Evolutionary conservation across 805 yeast species (phyloP).

Genomic region (Teunomyces gatunensis): DNA sequence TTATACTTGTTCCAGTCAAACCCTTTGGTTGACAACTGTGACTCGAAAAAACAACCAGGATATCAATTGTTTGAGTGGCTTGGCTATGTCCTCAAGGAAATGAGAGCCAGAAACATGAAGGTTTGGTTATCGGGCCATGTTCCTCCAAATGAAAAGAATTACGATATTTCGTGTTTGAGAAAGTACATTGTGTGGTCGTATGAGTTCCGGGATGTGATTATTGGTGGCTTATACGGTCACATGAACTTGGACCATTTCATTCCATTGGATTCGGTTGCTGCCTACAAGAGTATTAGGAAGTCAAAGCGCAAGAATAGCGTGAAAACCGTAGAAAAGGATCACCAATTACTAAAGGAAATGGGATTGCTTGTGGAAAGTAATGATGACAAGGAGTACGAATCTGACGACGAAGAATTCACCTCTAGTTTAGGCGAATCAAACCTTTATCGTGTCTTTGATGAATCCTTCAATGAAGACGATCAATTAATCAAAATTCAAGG

Average conservation of each 20-base stretch:
- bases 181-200: slow-evolving; percentile 79
- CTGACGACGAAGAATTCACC: slow-evolving; percentile 21
- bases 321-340: neutral
- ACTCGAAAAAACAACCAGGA: slow-evolving; percentile 71
- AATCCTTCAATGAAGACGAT: slow-evolving; percentile 10
- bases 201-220: slow-evolving; percentile 78
- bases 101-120: slow-evolving; percentile 71
- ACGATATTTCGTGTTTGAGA: slow-evolving; percentile 67
- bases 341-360: neutral
- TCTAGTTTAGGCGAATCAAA: slow-evolving; percentile 2
- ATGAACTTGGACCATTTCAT: slow-evolving; percentile 88
- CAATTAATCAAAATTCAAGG: slow-evolving; percentile 42
- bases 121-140: slow-evolving; percentile 90
- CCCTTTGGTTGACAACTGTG: slow-evolving; percentile 82
- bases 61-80: slow-evolving; percentile 75
- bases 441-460: slow-evolving; percentile 3
- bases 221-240: slow-evolving; percentile 85
- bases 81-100: slow-evolving; percentile 68
- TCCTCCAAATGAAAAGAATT: slow-evolving; percentile 79
- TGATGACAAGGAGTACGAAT: slow-evolving; percentile 17
- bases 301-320: slow-evolving; percentile 12
- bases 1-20: slow-evolving; percentile 71
- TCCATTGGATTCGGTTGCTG: slow-evolving; percentile 68
- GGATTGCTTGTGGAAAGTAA: neutral
- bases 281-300: slow-evolving; percentile 51